phyloP scores from a whole-genome alignment of 2,329 filamentous ascomycete species.

The Hymenoscyphus repandus region DNA sequence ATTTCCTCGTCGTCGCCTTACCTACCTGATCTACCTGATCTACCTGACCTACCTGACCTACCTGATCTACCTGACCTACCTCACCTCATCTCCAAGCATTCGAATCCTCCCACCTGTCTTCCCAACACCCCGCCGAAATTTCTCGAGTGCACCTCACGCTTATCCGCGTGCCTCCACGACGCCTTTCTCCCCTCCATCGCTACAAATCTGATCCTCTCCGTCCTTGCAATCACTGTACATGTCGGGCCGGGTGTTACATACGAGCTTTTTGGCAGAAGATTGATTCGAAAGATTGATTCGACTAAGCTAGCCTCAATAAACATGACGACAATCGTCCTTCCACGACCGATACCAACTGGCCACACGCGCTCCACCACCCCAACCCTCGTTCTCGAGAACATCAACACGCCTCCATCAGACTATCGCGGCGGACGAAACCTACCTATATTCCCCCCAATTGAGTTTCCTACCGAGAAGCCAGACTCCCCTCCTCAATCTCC shows the following conservation, averaged over 20 bases:
- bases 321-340: constrained; percentile 33
- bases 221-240: neutral
- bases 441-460: constrained; percentile 81
- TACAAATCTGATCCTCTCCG: no score
- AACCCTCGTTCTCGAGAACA: constrained; percentile 44
- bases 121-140: neutral
- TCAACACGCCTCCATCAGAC: constrained; percentile 45
- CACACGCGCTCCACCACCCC: constrained; percentile 39
- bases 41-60: no score
- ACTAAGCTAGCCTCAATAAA: neutral
- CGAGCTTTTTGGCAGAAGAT: neutral
- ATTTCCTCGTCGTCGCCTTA: neutral
- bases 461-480: constrained; percentile 49
- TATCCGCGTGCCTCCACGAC: no score
- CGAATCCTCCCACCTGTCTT: neutral
- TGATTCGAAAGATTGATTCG: neutral
- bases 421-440: constrained; percentile 62
- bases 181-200: neutral
- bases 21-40: no score
- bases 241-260: neutral
- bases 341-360: constrained; percentile 24
- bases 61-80: no score
- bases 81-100: neutral
- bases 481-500: constrained; percentile 64
- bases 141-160: neutral